phyloP scores from a whole-genome alignment of 306 rosid species.

The Trichosanthes truncata region DNA sequence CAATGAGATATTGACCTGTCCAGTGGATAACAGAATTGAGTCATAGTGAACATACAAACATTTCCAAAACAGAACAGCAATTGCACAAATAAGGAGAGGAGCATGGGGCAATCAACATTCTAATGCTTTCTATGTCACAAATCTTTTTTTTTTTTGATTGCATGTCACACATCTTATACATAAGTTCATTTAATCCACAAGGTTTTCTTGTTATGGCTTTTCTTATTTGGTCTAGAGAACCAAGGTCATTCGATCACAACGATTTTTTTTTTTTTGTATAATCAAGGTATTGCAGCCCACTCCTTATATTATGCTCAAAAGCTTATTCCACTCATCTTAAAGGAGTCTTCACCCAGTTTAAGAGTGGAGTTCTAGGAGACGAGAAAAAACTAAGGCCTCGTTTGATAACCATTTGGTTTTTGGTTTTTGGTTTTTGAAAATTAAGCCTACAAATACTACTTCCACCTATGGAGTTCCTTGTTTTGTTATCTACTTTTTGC shows the following conservation, averaged over 20 bases:
- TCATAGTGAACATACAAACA: not conserved
- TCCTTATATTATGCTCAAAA: not conserved
- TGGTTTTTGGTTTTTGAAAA: too few species aligned
- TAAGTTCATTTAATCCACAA: not conserved
- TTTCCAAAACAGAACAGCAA: not conserved
- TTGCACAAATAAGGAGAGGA: not conserved
- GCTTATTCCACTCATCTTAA: not conserved
- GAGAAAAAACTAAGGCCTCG: not conserved
- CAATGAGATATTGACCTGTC: conserved; percentile 85
- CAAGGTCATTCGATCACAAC: not conserved
- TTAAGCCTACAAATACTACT: too few species aligned
- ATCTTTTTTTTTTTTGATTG: too few species aligned
- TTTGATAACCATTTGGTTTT: too few species aligned
- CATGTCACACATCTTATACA: too few species aligned
- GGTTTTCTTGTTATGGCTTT: not conserved
- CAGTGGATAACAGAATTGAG: conserved; percentile 10
- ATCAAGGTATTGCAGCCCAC: not conserved
- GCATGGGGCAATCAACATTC: not conserved
- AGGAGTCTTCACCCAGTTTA: not conserved
- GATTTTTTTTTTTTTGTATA: not conserved
- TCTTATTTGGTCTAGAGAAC: not conserved
- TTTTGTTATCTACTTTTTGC: too few species aligned
- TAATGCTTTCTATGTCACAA: not conserved
- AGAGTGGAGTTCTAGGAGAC: not conserved
- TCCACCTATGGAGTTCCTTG: too few species aligned